Evolutionary conservation across 2,329 filamentous ascomycete genomes (phyloP), one percentile per base, ranked within the genome.

Genomic region (Amauroascus niger): DNA sequence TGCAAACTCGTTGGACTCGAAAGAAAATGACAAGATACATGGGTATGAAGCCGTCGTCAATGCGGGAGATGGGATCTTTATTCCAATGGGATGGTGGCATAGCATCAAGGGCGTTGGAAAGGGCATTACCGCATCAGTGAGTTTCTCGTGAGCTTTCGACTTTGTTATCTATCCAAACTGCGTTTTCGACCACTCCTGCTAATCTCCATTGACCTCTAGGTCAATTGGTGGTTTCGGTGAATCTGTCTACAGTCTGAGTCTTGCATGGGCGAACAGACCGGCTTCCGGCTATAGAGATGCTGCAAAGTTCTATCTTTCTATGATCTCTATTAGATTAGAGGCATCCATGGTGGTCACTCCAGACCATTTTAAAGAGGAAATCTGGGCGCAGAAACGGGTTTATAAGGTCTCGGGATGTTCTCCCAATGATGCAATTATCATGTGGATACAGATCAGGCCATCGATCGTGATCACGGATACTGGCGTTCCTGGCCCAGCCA

Each of bases 11-110:
- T 14, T 6, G 8, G 32, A 11, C 1, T 20, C 8, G 43, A 16
- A 43, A 16, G 35, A 28, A 16, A 44, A 22, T 39, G 50, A 20
- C 24, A n/a, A 33, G 37, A 32, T 1, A 52, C 26, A 62, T 45
- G 60, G 71, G 61, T 60, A 67, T 57, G 79, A 88, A 63, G 79
- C 77, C 1, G 65, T 70, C 3, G 64, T 97, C 13, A 67, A 71
- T 0, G 73, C 79, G 3, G 87, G 85, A 0, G 86, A 93, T 69
- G 81, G 78, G 0, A 63, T 94, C 7, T 93, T 88, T 65, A 88
- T 94, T 35, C 88, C 88, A 0, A 79, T 81, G 56, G 86, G 86
- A 1, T 93, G 87, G 87, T 94, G 88, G 88, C 88, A 94, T 75
- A 87, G 84, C 64, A 80, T 94, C 52, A 82, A 79, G 64, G 86